Evolutionary conservation across 2,329 filamentous ascomycete species (phyloP), one percentile per base, ranked within the genome.

Genomic region (Fusarium verrucosum): DNA sequence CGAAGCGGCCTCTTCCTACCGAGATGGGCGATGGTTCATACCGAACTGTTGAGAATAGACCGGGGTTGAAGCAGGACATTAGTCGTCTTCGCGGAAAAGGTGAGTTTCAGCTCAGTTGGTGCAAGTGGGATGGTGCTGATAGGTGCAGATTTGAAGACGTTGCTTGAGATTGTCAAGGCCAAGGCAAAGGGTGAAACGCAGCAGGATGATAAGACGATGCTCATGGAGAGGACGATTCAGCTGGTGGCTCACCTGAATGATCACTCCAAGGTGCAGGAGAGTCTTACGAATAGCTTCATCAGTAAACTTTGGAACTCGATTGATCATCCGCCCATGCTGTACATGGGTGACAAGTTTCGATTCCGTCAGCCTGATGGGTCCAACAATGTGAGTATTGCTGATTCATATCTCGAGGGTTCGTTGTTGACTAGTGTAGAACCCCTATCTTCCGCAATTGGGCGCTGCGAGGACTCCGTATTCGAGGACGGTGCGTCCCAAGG

Each of bases 191-290:
- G 89, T 2, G 82, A 83, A 55, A 80, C 85, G 43, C 80, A 89
- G 11, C 76, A 86, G 7, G 88, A 94, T 69, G 92, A 94, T 78
- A 91, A 90, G 77, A 90, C 88, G 3, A 90, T 92, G 82, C 80
- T 92, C 40, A 91, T 92, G 87, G 90, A 92, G 75, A 82, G 86
- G 9, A 82, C 89, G 7, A 92, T 92, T 59, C 85, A 89, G 79
- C 80, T 92, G 16, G 89, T 92, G 7, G 83, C 88, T 13, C 84
- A 83, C 28, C 79, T 92, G 30, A 89, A 88, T 1, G 77, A 83
- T 45, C 80, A 83, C 51, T 92, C 89, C 2, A 85, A 84, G 68
- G 81, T 84, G 23, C 82, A 89, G 10, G 79, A 83, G 37, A 78
- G 87, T 47, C 79, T 93, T 43, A 92, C 90, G 10, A 87, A 89